phyloP scores from a whole-genome alignment of 495 filamentous ascomycete genomes.

The Pseudevernia furfuracea region DNA sequence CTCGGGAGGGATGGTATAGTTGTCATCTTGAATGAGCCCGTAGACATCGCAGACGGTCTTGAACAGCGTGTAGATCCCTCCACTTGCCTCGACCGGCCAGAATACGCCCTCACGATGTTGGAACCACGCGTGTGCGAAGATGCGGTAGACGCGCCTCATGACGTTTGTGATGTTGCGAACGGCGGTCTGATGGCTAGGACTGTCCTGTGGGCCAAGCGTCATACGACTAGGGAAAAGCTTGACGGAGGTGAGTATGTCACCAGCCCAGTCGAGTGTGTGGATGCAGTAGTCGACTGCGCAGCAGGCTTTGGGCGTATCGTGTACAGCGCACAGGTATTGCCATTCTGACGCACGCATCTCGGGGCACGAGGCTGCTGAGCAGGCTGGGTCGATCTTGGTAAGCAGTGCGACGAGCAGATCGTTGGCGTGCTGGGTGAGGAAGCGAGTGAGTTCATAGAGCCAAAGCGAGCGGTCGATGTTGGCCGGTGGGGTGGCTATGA shows the following conservation, averaged over 20 bases:
- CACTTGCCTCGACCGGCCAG: slow-evolving; percentile 84
- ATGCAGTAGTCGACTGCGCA: slow-evolving; percentile 98
- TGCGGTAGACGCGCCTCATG: slow-evolving; percentile 85
- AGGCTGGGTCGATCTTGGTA: slow-evolving; percentile 70
- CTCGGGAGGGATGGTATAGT: slow-evolving; percentile 88
- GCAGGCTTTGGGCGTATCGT: slow-evolving; percentile 88
- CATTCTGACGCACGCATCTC: slow-evolving; percentile 98
- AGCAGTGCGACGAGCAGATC: slow-evolving; percentile 84
- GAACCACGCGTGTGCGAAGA: slow-evolving; percentile 98
- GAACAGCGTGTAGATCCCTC: slow-evolving; percentile 88
- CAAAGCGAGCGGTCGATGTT: slow-evolving; percentile 78
- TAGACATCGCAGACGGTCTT: slow-evolving; percentile 94
- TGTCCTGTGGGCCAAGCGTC: slow-evolving; percentile 58
- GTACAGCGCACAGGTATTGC: slow-evolving; percentile 98
- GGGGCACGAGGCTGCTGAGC: slow-evolving; percentile 77
- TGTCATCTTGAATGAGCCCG: slow-evolving; percentile 79
- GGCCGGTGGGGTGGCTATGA: slow-evolving; percentile 69
- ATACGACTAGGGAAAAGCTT: slow-evolving; percentile 90
- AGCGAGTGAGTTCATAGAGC: slow-evolving; percentile 96
- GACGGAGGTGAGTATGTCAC: slow-evolving; percentile 76
- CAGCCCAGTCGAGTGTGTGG: slow-evolving; percentile 95
- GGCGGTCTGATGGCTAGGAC: slow-evolving; percentile 49
- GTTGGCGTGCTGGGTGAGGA: slow-evolving; percentile 89
- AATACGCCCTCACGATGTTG: slow-evolving; percentile 83
- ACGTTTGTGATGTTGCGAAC: slow-evolving; percentile 87